Conservation (phyloP, 2,329 filamentous ascomycete genomes). For the Pestalotiopsis sp. region DNA sequence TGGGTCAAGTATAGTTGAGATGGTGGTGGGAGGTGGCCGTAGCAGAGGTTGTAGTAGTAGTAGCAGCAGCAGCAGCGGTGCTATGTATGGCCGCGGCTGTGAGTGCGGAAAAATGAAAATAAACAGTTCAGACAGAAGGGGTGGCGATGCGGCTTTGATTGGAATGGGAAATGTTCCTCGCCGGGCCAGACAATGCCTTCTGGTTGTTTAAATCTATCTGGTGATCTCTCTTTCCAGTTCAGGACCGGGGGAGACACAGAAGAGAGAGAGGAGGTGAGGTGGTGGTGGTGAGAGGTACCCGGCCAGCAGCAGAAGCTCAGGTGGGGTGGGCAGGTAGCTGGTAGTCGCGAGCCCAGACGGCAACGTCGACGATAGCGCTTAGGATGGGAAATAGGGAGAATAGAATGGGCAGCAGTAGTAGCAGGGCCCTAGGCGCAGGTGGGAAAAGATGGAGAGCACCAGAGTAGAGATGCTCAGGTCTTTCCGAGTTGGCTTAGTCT, state of each 20-base stretch:
- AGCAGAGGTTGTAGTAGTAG: neutral
- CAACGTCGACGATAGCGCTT: constrained; percentile 2
- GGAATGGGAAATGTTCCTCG: neutral
- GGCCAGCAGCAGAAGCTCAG: neutral
- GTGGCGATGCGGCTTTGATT: neutral
- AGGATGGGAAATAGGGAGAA: neutral
- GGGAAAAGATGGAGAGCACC: neutral
- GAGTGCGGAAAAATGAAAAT: constrained; percentile 4
- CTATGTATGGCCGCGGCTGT: neutral
- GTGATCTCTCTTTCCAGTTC: neutral
- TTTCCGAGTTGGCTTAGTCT: constrained; percentile 11
- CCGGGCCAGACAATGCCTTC: neutral
- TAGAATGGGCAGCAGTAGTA: constrained; percentile 1
- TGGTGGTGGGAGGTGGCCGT: neutral
- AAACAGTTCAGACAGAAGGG: neutral
- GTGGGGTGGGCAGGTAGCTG: neutral
- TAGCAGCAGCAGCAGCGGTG: neutral
- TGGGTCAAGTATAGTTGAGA: neutral
- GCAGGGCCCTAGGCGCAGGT: neutral
- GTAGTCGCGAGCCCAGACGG: neutral
- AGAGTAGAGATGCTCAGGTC: neutral
- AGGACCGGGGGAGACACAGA: neutral
- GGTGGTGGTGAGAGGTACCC: neutral
- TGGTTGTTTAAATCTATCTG: neutral
- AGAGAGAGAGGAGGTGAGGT: neutral